Percentiles rank a stretch among this genome's conserved stretches.
Conservation (phyloP, 352 stramenopile genomes). For the Thalassiosira delicatula region DNA sequence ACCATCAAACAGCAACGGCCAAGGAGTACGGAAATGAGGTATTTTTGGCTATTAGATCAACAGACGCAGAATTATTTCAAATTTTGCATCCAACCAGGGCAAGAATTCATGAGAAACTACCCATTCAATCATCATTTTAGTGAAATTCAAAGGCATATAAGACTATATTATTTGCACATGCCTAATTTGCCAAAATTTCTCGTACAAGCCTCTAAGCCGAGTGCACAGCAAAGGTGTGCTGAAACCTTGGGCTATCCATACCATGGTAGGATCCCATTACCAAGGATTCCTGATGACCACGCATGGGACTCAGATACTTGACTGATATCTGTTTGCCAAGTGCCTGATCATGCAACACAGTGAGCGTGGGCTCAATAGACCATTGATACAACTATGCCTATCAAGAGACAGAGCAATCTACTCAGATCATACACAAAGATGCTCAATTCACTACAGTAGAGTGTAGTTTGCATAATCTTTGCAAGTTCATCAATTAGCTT, state of each 20-base stretch:
- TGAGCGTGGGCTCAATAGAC: too few species aligned
- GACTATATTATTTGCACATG: background rate
- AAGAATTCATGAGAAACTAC: slow-evolving; percentile 1
- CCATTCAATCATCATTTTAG: background rate
- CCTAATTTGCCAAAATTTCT: background rate
- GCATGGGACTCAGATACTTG: too few species aligned
- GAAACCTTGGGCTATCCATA: background rate
- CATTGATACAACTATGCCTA: too few species aligned
- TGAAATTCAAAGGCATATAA: background rate
- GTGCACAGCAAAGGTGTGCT: slow-evolving; percentile 2
- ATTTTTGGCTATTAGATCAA: slow-evolving; percentile 10
- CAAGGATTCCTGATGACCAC: too few species aligned
- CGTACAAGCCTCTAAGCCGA: background rate
- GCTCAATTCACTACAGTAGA: too few species aligned
- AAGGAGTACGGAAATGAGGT: slow-evolving; percentile 1
- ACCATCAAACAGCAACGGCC: slow-evolving; percentile 12
- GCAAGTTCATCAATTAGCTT: too few species aligned
- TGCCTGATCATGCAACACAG: too few species aligned
- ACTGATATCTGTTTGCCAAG: too few species aligned
- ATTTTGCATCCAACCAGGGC: background rate
- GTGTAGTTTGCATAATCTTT: too few species aligned
- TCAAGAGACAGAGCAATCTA: too few species aligned
- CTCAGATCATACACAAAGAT: too few species aligned
- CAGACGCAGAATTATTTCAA: background rate
- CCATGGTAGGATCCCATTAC: background rate